phyloP scores from a whole-genome alignment of 2,329 filamentous ascomycete species.

The Alternaria viburni region DNA sequence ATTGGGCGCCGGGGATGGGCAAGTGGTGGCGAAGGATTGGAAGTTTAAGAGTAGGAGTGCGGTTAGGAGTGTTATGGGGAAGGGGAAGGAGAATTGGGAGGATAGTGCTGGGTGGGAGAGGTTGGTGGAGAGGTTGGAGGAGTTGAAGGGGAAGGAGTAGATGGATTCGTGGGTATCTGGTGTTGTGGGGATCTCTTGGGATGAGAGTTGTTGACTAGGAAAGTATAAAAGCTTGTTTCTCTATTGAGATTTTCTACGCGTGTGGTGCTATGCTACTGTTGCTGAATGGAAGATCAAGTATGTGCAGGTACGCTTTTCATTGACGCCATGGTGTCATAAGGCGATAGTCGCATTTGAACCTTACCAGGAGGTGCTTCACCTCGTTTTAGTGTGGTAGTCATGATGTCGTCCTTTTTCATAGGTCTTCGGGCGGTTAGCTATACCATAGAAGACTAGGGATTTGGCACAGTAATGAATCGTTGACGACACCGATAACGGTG shows the following conservation, averaged over 20 bases:
- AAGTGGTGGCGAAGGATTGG: constrained; percentile 79
- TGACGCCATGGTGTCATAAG: background rate
- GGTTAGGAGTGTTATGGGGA: constrained; percentile 80
- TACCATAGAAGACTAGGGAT: background rate
- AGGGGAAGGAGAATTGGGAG: constrained; percentile 83
- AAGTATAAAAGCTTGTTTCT: background rate
- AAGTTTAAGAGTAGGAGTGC: constrained; percentile 87
- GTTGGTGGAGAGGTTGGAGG: constrained; percentile 59
- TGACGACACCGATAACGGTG: background rate
- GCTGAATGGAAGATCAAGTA: background rate
- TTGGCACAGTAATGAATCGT: background rate
- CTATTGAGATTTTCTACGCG: background rate
- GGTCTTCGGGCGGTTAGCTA: too few species aligned
- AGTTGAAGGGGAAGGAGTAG: constrained; percentile 46
- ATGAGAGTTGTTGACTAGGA: background rate
- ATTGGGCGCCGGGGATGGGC: constrained; percentile 55
- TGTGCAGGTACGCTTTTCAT: background rate
- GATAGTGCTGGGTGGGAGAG: constrained; percentile 71
- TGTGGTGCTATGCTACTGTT: background rate
- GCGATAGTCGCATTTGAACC: accelerated
- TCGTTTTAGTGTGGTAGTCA: too few species aligned
- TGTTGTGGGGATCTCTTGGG: background rate
- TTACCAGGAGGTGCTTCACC: background rate
- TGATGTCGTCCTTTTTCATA: background rate
- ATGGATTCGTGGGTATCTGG: background rate